Conservation (phyloP, 306 rosid genomes). For the Cicer arietinum region DNA sequence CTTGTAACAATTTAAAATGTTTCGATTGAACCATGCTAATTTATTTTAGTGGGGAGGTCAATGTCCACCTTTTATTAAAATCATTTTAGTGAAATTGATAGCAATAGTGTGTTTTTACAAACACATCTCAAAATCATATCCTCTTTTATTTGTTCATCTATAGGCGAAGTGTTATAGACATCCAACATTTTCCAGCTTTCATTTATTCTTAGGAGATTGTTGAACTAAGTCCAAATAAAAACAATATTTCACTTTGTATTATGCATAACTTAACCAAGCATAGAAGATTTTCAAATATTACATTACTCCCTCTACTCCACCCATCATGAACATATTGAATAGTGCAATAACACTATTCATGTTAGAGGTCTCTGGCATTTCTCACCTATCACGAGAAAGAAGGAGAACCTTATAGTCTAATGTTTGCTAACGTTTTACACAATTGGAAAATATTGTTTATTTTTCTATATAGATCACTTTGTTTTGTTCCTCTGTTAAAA, state of each 20-base stretch:
- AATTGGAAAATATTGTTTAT: neutral
- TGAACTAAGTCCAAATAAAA: conserved; percentile 24
- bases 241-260: neutral
- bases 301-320: neutral
- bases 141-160: conserved; percentile 20
- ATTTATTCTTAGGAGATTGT: neutral
- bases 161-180: neutral
- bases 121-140: conserved; percentile 16
- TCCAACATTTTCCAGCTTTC: conserved; percentile 5
- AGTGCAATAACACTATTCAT: conserved; percentile 9
- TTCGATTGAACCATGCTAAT: neutral
- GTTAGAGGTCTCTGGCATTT: conserved; percentile 8
- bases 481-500: conserved; percentile 6
- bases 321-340: conserved; percentile 7
- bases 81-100: neutral
- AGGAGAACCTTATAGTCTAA: neutral
- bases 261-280: neutral
- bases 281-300: neutral
- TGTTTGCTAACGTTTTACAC: neutral
- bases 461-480: neutral
- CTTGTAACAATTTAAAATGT: conserved; percentile 13
- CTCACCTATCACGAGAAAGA: conserved; percentile 3
- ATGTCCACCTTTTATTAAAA: conserved; percentile 22
- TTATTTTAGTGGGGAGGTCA: conserved; percentile 1
- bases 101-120: neutral